A percentile compares a stretch with the other conserved stretches of the same genome.
phyloP scores from a whole-genome alignment of 2,329 filamentous ascomycete species.

The Sclerotinia nivalis region DNA sequence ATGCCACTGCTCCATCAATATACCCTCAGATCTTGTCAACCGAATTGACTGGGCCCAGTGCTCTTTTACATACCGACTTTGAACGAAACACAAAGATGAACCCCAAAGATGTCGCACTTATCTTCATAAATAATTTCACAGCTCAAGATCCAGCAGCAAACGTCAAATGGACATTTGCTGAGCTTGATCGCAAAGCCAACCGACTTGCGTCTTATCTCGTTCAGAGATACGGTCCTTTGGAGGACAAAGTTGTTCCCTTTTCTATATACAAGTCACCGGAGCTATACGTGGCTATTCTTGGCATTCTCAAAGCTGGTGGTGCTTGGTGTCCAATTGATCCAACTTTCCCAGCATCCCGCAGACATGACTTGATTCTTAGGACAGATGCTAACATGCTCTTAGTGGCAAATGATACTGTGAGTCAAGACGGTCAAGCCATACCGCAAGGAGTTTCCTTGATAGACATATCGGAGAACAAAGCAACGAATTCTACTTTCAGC shows the following conservation, averaged over 20 bases:
- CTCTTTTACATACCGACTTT: constrained; percentile 7
- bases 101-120: neutral
- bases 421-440: constrained; percentile 1
- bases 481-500: neutral
- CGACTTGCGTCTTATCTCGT: constrained; percentile 12
- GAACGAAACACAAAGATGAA: constrained; percentile 12
- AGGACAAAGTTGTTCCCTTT: constrained; percentile 16
- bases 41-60: neutral
- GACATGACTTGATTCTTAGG: constrained; percentile 14
- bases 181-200: constrained; percentile 10
- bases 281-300: constrained; percentile 40
- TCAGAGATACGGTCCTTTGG: constrained; percentile 10
- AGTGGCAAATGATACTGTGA: neutral
- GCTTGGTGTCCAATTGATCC: constrained; percentile 43
- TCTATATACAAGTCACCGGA: constrained; percentile 35
- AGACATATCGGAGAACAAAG: neutral
- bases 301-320: constrained; percentile 43
- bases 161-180: constrained; percentile 11
- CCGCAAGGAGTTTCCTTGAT: constrained; percentile 1
- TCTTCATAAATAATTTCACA: constrained; percentile 6
- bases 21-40: neutral
- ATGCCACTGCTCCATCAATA: neutral
- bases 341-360: constrained; percentile 27
- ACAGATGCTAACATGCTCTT: constrained; percentile 10
- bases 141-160: neutral